Evolutionary conservation across 2,329 filamentous ascomycete species (phyloP).

Genomic region (Coccinonectria pachysandricola): DNA sequence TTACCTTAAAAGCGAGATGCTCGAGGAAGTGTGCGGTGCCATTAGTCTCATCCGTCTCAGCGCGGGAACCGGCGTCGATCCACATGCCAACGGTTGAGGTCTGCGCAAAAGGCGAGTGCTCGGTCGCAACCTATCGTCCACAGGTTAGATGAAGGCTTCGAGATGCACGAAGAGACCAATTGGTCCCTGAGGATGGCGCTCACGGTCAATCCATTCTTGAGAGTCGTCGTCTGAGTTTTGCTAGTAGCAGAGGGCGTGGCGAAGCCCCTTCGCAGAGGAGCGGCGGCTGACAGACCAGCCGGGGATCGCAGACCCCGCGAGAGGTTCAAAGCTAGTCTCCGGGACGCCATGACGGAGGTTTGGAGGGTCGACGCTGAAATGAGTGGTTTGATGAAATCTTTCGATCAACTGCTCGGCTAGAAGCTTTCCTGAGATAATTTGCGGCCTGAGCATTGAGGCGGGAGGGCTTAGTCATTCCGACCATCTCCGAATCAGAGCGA

Average conservation of each 20-base stretch:
- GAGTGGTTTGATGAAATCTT: constrained; percentile 48
- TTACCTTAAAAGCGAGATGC: constrained; percentile 99
- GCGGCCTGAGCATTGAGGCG: constrained; percentile 33
- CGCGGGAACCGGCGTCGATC: constrained; percentile 97
- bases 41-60: constrained; percentile 97
- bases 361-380: constrained; percentile 38
- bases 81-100: constrained; percentile 97
- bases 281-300: constrained; percentile 68
- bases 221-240: constrained; percentile 91
- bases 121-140: constrained; percentile 71
- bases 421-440: constrained; percentile 36
- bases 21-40: constrained; percentile 99
- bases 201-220: constrained; percentile 96
- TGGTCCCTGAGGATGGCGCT: constrained; percentile 26
- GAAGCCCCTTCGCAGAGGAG: constrained; percentile 74
- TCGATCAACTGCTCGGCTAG: constrained; percentile 32
- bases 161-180: constrained; percentile 25
- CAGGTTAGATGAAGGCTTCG: constrained; percentile 16
- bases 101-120: constrained; percentile 96
- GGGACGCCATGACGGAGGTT: constrained; percentile 74
- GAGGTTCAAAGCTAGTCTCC: constrained; percentile 93
- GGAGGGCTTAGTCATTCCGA: constrained; percentile 30
- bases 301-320: constrained; percentile 82
- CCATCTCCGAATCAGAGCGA: constrained; percentile 28
- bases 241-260: constrained; percentile 72